Evolutionary conservation across 2,329 filamentous ascomycete genomes (phyloP).

Genomic region (Calonectria hongkongensis): DNA sequence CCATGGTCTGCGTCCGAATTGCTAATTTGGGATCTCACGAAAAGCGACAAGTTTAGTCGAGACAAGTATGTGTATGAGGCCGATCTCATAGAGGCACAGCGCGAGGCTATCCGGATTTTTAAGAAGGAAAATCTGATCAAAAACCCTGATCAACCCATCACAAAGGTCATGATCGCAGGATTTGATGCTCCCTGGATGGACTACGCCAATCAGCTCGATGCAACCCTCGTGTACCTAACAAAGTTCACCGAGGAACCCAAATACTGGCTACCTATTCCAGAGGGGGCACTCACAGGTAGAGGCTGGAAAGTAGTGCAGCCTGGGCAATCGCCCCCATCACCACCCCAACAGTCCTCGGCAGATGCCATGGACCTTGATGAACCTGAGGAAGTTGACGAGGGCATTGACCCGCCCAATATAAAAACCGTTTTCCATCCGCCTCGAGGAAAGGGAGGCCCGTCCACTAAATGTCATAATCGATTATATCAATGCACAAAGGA

Average conservation of each 20-base stretch:
- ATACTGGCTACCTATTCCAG: constrained; percentile 60
- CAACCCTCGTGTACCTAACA: constrained; percentile 63
- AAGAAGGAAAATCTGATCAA: constrained; percentile 50
- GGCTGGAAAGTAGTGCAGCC: constrained; percentile 63
- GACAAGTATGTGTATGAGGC: constrained; percentile 50
- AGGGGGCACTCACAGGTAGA: constrained; percentile 51
- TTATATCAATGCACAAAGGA: constrained; percentile 63
- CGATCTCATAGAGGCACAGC: constrained; percentile 68
- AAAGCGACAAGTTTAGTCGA: constrained; percentile 51
- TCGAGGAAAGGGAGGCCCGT: constrained; percentile 49
- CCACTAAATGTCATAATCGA: constrained; percentile 64
- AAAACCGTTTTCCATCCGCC: constrained; percentile 70
- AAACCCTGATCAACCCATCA: constrained; percentile 60
- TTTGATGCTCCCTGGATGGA: constrained; percentile 50
- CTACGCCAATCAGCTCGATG: constrained; percentile 62
- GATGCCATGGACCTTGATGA: constrained; percentile 50
- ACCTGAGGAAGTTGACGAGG: constrained; percentile 45
- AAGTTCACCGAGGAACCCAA: constrained; percentile 58
- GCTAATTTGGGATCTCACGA: constrained; percentile 72
- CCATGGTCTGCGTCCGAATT: constrained; percentile 65
- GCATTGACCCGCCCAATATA: constrained; percentile 19
- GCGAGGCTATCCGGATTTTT: constrained; percentile 63
- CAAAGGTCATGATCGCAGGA: constrained; percentile 68
- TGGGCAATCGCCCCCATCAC: constrained; percentile 28
- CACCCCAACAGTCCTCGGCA: constrained; percentile 7